phyloP scores from a whole-genome alignment of 1,139 yeast species.

The Zygoascus sp. region DNA sequence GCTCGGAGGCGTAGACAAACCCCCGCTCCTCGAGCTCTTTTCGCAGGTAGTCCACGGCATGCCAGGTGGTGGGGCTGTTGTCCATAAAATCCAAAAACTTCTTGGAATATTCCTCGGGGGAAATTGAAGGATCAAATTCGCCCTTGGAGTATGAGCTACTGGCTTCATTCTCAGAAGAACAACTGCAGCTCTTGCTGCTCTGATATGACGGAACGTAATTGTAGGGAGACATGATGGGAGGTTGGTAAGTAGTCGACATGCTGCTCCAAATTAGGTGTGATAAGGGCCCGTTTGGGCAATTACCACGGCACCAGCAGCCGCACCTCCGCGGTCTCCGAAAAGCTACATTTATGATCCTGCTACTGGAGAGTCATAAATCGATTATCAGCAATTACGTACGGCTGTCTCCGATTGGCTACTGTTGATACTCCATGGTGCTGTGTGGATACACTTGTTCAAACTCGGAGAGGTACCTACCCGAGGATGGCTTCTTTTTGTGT shows the following conservation, averaged over 20 bases:
- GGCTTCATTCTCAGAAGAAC: not conserved
- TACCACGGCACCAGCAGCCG: not conserved
- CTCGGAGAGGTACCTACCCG: too few relatives aligned
- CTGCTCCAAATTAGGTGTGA: not conserved
- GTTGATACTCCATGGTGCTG: too few relatives aligned
- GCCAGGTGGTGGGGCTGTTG: conserved; percentile 86
- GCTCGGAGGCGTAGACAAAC: conserved; percentile 65
- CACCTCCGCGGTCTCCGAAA: too few relatives aligned
- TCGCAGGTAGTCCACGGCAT: conserved; percentile 64
- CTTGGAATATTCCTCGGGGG: conserved; percentile 31
- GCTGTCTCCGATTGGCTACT: too few relatives aligned
- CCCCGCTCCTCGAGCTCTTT: conserved; percentile 37
- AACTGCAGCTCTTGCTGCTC: not conserved
- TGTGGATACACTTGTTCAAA: too few relatives aligned
- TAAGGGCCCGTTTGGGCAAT: not conserved
- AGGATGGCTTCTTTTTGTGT: too few relatives aligned
- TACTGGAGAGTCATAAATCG: too few relatives aligned
- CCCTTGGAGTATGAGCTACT: not conserved
- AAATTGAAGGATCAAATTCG: conserved; percentile 9
- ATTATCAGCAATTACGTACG: too few relatives aligned
- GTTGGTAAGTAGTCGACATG: not conserved
- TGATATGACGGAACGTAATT: conserved; percentile 7
- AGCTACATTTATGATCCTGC: not conserved
- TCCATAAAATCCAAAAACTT: conserved; percentile 74
- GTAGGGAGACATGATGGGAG: conserved; percentile 2